A percentile compares a stretch with the other conserved stretches of the same genome.
Conservation (phyloP, 164 flowering plant genomes). For the Amborella trichopoda region DNA sequence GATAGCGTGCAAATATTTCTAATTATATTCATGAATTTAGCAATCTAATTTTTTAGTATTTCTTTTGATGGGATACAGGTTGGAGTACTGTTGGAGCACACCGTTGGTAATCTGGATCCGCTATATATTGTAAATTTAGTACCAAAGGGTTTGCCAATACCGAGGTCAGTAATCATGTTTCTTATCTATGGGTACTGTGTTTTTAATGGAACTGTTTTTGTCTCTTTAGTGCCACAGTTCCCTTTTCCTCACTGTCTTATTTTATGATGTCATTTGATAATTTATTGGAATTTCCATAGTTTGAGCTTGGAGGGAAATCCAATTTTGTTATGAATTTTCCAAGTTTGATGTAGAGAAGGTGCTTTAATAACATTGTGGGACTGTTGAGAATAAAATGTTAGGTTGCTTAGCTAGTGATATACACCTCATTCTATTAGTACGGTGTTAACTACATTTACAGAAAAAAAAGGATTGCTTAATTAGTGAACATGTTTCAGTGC, state of each 20-base stretch:
- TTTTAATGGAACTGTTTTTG: neutral
- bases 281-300: too few species aligned
- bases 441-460: too few species aligned
- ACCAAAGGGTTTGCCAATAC: slow-evolving; percentile 86
- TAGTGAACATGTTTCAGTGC: too few species aligned
- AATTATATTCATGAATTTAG: neutral
- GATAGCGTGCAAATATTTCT: neutral
- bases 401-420: too few species aligned
- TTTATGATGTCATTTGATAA: neutral
- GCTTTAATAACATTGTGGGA: too few species aligned
- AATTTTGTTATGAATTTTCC: too few species aligned
- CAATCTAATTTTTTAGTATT: neutral
- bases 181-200: neutral
- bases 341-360: too few species aligned
- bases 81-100: slow-evolving; percentile 87
- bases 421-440: too few species aligned
- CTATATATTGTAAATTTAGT: slow-evolving; percentile 87
- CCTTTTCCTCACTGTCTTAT: neutral
- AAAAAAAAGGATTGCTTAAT: too few species aligned
- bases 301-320: too few species aligned
- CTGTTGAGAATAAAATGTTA: too few species aligned
- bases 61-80: slow-evolving; percentile 34
- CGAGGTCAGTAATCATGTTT: slow-evolving; percentile 87
- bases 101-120: slow-evolving; percentile 98
- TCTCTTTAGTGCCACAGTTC: neutral